Conservation (phyloP, 768 basidiomycete genomes). For the Naganishia randhawae region DNA sequence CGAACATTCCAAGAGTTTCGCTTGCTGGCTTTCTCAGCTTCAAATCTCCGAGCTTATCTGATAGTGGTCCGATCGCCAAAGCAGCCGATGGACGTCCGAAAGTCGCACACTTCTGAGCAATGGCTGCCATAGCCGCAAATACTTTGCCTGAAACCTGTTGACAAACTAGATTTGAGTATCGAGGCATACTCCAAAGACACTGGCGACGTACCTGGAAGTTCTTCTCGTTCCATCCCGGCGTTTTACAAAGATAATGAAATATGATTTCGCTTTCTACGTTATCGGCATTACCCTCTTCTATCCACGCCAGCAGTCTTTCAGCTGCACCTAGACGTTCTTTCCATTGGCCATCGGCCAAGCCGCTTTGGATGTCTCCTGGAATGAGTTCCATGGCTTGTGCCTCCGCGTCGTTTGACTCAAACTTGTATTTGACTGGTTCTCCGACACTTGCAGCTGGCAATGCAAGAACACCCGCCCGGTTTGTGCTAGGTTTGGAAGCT, state of each 20-base stretch:
- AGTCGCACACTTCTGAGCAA: slow-evolving; percentile 73
- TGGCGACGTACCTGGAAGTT: slow-evolving; percentile 76
- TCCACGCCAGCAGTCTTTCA: slow-evolving; percentile 80
- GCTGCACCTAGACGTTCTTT: slow-evolving; percentile 81
- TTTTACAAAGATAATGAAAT: slow-evolving; percentile 80
- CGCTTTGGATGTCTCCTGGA: slow-evolving; percentile 65
- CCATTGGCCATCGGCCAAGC: slow-evolving; percentile 86
- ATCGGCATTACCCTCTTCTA: slow-evolving; percentile 57
- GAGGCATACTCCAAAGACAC: background rate
- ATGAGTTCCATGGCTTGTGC: slow-evolving; percentile 67
- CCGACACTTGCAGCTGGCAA: slow-evolving; percentile 50
- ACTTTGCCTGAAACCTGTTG: slow-evolving; percentile 81
- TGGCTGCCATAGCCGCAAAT: slow-evolving; percentile 67
- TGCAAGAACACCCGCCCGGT: slow-evolving; percentile 52
- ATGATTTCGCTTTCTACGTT: slow-evolving; percentile 80
- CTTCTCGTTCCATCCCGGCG: slow-evolving; percentile 91
- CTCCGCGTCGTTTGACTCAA: slow-evolving; percentile 88
- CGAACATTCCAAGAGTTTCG: slow-evolving; percentile 74
- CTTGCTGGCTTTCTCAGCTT: slow-evolving; percentile 96
- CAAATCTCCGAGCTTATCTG: slow-evolving; percentile 91
- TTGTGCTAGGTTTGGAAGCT: slow-evolving; percentile 32
- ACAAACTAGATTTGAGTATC: slow-evolving; percentile 9
- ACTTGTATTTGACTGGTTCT: slow-evolving; percentile 86
- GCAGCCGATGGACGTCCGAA: slow-evolving; percentile 84
- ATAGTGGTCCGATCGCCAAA: slow-evolving; percentile 71